Percentiles rank a stretch among this genome's conserved stretches.
Evolutionary conservation across 2,329 filamentous ascomycete genomes (phyloP).

Genomic region (Plenodomus lindquistii): DNA sequence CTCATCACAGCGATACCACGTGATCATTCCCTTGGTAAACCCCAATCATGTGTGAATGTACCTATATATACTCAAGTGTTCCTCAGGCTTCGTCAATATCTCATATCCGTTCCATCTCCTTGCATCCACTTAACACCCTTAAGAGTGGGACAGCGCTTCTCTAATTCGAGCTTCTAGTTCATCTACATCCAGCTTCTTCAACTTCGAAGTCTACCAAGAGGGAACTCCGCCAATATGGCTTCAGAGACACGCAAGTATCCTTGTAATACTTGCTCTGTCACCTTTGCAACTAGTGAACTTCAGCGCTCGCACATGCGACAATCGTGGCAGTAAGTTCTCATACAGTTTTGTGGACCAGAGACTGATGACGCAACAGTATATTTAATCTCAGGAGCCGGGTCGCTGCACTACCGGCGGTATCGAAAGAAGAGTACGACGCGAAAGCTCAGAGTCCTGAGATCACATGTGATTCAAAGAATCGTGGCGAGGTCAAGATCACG

Average conservation of each 20-base stretch:
- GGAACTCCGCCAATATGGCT: slow-evolving; percentile 1
- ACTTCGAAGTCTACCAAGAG: background rate
- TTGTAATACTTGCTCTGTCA: slow-evolving; percentile 23
- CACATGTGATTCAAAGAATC: background rate
- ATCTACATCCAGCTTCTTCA: background rate
- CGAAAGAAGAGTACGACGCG: slow-evolving; percentile 10
- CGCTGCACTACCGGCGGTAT: slow-evolving; percentile 16
- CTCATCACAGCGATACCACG: too few species aligned
- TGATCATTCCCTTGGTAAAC: too few species aligned
- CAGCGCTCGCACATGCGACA: slow-evolving; percentile 24
- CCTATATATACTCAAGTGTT: too few species aligned
- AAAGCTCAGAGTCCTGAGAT: slow-evolving; percentile 5
- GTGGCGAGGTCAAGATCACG: background rate
- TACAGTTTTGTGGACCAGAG: background rate
- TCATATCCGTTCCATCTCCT: background rate
- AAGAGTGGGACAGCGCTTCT: background rate
- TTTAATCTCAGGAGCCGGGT: slow-evolving; percentile 22
- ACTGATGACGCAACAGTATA: slow-evolving; percentile 11
- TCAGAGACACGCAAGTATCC: slow-evolving; percentile 6
- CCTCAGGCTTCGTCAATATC: too few species aligned
- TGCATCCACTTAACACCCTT: background rate
- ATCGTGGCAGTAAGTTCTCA: slow-evolving; percentile 19
- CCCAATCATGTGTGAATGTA: too few species aligned
- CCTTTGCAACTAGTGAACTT: slow-evolving; percentile 13
- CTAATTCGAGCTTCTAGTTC: background rate